phyloP scores from a whole-genome alignment of 2,329 filamentous ascomycete species.

The Penicillium sp. region DNA sequence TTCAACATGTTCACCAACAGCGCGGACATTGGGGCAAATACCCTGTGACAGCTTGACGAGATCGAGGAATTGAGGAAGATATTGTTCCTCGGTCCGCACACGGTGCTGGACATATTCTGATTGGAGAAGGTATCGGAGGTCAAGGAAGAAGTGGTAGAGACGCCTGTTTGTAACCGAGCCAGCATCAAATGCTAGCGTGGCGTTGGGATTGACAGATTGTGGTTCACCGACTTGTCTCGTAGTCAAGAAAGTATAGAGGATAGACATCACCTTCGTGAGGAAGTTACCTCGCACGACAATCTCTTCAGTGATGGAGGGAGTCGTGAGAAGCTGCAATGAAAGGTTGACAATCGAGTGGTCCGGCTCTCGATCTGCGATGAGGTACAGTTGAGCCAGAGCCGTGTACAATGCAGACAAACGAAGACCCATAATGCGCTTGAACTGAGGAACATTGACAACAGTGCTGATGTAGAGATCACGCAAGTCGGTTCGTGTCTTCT shows the following conservation, averaged over 20 bases:
- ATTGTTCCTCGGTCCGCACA: slow-evolving; percentile 78
- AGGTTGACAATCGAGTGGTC: slow-evolving; percentile 99
- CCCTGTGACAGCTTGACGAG: slow-evolving; percentile 95
- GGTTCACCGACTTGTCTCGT: slow-evolving; percentile 94
- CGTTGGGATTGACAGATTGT: slow-evolving; percentile 80
- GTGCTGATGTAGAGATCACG: slow-evolving; percentile 95
- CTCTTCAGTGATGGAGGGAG: slow-evolving; percentile 92
- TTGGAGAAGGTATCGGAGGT: slow-evolving; percentile 85
- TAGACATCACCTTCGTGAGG: slow-evolving; percentile 89
- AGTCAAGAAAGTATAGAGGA: slow-evolving; percentile 95
- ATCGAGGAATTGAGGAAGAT: slow-evolving; percentile 91
- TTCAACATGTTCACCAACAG: slow-evolving; percentile 92
- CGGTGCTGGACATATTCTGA: slow-evolving; percentile 85
- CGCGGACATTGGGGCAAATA: slow-evolving; percentile 90
- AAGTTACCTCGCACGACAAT: slow-evolving; percentile 95
- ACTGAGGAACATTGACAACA: slow-evolving; percentile 90
- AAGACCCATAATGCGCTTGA: slow-evolving; percentile 89
- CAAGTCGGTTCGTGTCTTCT: slow-evolving; percentile 85
- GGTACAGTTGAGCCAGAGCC: slow-evolving; percentile 85
- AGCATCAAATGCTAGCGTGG: slow-evolving; percentile 87
- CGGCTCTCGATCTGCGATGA: slow-evolving; percentile 93
- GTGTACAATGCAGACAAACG: slow-evolving; percentile 96
- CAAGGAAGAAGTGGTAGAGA: slow-evolving; percentile 97
- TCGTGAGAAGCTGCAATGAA: slow-evolving; percentile 93
- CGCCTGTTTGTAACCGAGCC: slow-evolving; percentile 92